A percentile compares a stretch with the other conserved stretches of the same genome.
phyloP scores from a whole-genome alignment of 805 yeast genomes.

The Pichia thaimueangensis region DNA sequence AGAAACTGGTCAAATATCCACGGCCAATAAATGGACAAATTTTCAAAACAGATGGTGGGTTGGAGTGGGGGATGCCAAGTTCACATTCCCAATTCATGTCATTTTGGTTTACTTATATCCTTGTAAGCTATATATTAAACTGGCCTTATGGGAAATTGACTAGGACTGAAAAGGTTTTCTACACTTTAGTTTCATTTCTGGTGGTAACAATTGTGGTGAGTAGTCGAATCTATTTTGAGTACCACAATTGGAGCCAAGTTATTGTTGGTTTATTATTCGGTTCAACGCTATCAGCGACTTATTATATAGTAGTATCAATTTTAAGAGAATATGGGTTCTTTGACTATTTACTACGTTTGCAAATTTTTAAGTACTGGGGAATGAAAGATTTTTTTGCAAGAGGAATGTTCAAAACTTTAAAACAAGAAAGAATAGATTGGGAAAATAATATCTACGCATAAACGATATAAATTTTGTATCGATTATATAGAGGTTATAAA shows the following conservation, averaged over 20 bases:
- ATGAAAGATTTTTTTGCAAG: slow-evolving; percentile 51
- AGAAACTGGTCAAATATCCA: slow-evolving; percentile 57
- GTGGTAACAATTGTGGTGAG: slow-evolving; percentile 36
- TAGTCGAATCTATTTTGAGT: slow-evolving; percentile 71
- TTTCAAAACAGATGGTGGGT: slow-evolving; percentile 24
- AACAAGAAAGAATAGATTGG: slow-evolving; percentile 24
- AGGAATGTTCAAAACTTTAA: slow-evolving; percentile 13
- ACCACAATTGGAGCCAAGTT: slow-evolving; percentile 73
- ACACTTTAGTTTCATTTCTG: neutral
- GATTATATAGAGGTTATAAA: slow-evolving; percentile 10
- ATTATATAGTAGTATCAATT: slow-evolving; percentile 46
- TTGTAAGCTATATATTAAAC: slow-evolving; percentile 42
- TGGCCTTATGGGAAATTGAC: slow-evolving; percentile 23
- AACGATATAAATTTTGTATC: neutral
- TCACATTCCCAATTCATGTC: slow-evolving; percentile 98
- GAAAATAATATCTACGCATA: slow-evolving; percentile 1
- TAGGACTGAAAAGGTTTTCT: slow-evolving; percentile 13
- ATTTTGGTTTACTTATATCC: slow-evolving; percentile 56
- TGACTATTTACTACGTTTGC: slow-evolving; percentile 56
- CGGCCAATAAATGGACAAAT: slow-evolving; percentile 53
- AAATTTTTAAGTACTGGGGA: slow-evolving; percentile 43
- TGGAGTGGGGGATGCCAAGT: slow-evolving; percentile 90
- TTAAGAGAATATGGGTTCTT: slow-evolving; percentile 63
- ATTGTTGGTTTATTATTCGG: slow-evolving; percentile 68
- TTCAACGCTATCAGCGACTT: slow-evolving; percentile 45